phyloP scores from a whole-genome alignment of 1,139 yeast species.

The Kodamaea sp. region DNA sequence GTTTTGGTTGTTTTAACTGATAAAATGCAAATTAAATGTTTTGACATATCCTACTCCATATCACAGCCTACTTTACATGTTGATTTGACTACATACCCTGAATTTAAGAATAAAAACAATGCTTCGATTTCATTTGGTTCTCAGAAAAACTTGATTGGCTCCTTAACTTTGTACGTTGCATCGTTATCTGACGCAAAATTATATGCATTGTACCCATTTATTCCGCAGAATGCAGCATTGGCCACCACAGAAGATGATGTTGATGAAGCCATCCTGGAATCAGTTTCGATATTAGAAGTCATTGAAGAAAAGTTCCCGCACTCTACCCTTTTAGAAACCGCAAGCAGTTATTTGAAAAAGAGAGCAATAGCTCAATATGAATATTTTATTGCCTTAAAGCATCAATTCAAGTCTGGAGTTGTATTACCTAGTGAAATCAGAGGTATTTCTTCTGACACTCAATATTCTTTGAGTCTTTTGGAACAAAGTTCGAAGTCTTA shows the following conservation, averaged over 20 bases:
- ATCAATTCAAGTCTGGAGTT: slow-evolving; percentile 15
- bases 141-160: slow-evolving; percentile 24
- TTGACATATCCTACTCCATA: slow-evolving; percentile 27
- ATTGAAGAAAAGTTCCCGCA: slow-evolving; percentile 18
- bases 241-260: slow-evolving; percentile 23
- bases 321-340: slow-evolving; percentile 7
- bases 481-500: slow-evolving; percentile 12
- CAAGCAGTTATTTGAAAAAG: slow-evolving; percentile 15
- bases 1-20: slow-evolving; percentile 32
- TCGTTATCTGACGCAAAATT: slow-evolving; percentile 23
- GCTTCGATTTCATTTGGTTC: slow-evolving; percentile 38
- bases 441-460: slow-evolving; percentile 6
- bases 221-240: slow-evolving; percentile 18
- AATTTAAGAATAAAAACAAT: slow-evolving; percentile 17
- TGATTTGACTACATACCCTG: slow-evolving; percentile 14
- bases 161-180: slow-evolving; percentile 33
- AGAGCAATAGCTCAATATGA: slow-evolving; percentile 20
- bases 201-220: slow-evolving; percentile 35
- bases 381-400: slow-evolving; percentile 16
- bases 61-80: slow-evolving; percentile 24
- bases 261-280: slow-evolving; percentile 24
- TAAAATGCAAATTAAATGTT: slow-evolving; percentile 22
- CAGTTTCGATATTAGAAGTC: slow-evolving; percentile 17
- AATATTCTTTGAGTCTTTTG: slow-evolving; percentile 16
- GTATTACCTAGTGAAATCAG: slow-evolving; percentile 15